phyloP scores from a whole-genome alignment of 768 basidiomycete species.

The Amyloporia xantha region DNA sequence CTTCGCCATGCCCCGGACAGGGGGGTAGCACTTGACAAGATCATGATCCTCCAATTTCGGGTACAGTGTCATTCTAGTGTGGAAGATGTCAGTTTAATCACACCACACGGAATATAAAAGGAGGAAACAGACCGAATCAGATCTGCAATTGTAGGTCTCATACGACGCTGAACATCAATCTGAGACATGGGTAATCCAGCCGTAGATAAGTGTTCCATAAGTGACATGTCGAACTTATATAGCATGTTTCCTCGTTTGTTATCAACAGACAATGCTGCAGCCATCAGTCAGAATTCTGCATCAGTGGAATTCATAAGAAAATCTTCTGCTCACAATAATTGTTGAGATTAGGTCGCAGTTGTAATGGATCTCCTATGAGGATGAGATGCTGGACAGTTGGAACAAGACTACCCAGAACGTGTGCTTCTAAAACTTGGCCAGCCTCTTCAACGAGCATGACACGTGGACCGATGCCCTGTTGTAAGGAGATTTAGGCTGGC shows the following conservation, averaged over 20 bases:
- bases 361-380: slow-evolving; percentile 73
- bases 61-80: slow-evolving; percentile 51
- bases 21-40: slow-evolving; percentile 41
- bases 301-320: background rate
- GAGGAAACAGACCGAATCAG: slow-evolving; percentile 61
- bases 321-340: background rate
- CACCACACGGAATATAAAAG: slow-evolving; percentile 30
- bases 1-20: slow-evolving; percentile 55
- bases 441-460: slow-evolving; percentile 75
- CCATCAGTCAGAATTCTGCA: background rate
- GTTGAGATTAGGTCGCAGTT: slow-evolving; percentile 57
- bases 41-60: slow-evolving; percentile 52
- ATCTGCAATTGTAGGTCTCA: slow-evolving; percentile 64
- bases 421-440: slow-evolving; percentile 77
- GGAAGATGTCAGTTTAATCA: slow-evolving; percentile 36
- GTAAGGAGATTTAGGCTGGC: background rate
- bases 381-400: slow-evolving; percentile 63
- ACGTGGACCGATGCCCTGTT: slow-evolving; percentile 51
- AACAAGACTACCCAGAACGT: slow-evolving; percentile 59
- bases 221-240: slow-evolving; percentile 55
- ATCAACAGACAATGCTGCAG: slow-evolving; percentile 63
- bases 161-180: slow-evolving; percentile 66
- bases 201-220: slow-evolving; percentile 66
- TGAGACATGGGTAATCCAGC: slow-evolving; percentile 59
- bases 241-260: slow-evolving; percentile 44